phyloP scores from a whole-genome alignment of 768 basidiomycete genomes.

The Xerocomellus amylosporus region DNA sequence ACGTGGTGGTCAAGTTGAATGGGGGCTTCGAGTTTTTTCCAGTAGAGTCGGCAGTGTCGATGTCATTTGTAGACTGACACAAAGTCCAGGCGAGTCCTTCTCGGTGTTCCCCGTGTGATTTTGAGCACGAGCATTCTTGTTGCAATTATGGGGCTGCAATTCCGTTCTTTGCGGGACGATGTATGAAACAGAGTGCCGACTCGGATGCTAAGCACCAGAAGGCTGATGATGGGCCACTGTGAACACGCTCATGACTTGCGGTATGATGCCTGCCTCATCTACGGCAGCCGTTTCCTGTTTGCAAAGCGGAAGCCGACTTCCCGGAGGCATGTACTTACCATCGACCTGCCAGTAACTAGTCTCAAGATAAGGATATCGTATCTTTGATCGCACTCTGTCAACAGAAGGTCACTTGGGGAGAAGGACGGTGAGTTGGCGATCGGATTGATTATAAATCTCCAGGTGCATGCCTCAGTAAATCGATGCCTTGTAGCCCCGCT shows the following conservation, averaged over 20 bases:
- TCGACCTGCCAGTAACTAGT: background rate
- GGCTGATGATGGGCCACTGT: background rate
- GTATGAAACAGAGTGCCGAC: background rate
- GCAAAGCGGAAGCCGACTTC: background rate
- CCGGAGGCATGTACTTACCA: background rate
- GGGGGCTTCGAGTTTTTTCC: background rate
- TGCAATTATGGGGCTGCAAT: background rate
- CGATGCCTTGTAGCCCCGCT: background rate
- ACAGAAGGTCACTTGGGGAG: background rate
- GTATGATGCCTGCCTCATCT: too few species aligned
- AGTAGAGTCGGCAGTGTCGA: background rate
- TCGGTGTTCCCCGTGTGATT: background rate
- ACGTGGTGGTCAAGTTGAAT: too few species aligned
- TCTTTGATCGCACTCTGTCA: background rate
- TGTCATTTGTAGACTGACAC: background rate
- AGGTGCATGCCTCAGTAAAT: background rate
- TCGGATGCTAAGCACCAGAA: background rate
- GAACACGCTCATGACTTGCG: background rate
- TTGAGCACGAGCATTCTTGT: background rate
- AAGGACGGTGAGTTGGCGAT: background rate
- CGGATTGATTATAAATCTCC: background rate
- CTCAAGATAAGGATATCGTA: background rate
- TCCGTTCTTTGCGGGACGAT: background rate
- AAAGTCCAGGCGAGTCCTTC: background rate
- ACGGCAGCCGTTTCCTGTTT: background rate